Conservation (phyloP, 2,329 filamentous ascomycete genomes). For the Epichloe scottii region DNA sequence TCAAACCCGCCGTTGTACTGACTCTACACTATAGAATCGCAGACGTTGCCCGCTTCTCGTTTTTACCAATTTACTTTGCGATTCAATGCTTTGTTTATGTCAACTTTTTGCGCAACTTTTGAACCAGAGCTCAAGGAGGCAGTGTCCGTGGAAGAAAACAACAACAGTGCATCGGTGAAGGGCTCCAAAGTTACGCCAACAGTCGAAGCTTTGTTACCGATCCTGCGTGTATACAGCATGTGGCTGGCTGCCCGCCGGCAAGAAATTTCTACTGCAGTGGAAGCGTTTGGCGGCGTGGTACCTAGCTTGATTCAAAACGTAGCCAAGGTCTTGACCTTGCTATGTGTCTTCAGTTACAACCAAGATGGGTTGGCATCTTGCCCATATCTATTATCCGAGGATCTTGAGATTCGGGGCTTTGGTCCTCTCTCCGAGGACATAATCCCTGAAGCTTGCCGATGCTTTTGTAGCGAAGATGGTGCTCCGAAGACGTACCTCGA, state of each 20-base stretch:
- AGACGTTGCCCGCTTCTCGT: conserved; percentile 29
- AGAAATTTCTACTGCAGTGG: conserved; percentile 33
- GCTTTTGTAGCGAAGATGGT: conserved; percentile 22
- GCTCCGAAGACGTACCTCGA: conserved; percentile 27
- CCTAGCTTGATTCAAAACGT: conserved; percentile 34
- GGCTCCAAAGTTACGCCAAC: conserved; percentile 20
- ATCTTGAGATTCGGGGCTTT: conserved; percentile 33
- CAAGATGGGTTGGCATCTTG: conserved; percentile 25
- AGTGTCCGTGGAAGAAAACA: conserved; percentile 10
- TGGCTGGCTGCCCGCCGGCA: conserved; percentile 37
- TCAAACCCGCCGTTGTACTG: neutral
- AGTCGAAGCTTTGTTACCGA: conserved; percentile 33
- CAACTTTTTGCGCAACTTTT: conserved; percentile 57
- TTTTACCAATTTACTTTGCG: conserved; percentile 56
- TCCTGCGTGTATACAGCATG: conserved; percentile 39
- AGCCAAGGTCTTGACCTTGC: conserved; percentile 32
- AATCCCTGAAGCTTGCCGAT: conserved; percentile 27
- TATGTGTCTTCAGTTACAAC: conserved; percentile 32
- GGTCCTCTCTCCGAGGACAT: conserved; percentile 26
- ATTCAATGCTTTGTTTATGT: conserved; percentile 68
- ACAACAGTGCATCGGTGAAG: conserved; percentile 8
- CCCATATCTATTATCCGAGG: conserved; percentile 39
- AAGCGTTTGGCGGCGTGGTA: conserved; percentile 31
- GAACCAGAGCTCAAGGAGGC: conserved; percentile 47
- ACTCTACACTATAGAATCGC: conserved; percentile 26